A percentile compares a stretch with the other conserved stretches of the same genome.
phyloP scores from a whole-genome alignment of 1,139 yeast genomes.

The Yamadazyma diddensiae region DNA sequence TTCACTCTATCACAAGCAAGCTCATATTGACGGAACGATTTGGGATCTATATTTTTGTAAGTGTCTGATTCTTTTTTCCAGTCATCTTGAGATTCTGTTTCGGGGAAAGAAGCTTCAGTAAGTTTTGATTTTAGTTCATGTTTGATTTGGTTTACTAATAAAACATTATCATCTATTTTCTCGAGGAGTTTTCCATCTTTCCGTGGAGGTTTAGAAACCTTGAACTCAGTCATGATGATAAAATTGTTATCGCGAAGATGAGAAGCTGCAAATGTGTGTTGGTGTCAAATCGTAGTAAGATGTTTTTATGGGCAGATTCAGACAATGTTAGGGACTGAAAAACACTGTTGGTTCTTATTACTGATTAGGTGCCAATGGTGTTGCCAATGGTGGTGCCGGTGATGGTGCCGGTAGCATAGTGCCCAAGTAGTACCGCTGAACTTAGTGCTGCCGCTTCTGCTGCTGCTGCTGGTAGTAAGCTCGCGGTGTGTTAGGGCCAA shows the following conservation, averaged over 20 bases:
- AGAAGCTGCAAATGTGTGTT: background rate
- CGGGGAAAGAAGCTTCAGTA: background rate
- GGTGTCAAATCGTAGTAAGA: too few relatives aligned
- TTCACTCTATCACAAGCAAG: conserved; percentile 69
- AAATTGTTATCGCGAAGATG: background rate
- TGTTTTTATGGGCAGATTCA: too few relatives aligned
- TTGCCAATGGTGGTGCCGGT: too few relatives aligned
- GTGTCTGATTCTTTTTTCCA: conserved; percentile 30
- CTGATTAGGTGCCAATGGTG: too few relatives aligned
- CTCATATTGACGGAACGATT: conserved; percentile 62
- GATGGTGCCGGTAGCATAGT: too few relatives aligned
- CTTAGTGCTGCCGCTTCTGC: too few relatives aligned
- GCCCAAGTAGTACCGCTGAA: too few relatives aligned
- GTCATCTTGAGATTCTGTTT: conserved; percentile 3
- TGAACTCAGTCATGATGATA: conserved; percentile 3
- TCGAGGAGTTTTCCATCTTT: conserved; percentile 26
- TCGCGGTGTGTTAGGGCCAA: too few relatives aligned
- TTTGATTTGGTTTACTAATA: conserved; percentile 29
- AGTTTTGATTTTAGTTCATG: conserved; percentile 13
- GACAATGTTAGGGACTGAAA: too few relatives aligned
- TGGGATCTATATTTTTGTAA: conserved; percentile 36
- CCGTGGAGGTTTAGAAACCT: conserved; percentile 9
- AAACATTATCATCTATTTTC: conserved; percentile 35
- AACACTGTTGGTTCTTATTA: too few relatives aligned
- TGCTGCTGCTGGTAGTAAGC: too few relatives aligned